A percentile compares a stretch with the other conserved stretches of the same genome.
phyloP scores from a whole-genome alignment of 768 basidiomycete species.

The Lactarius hatsudake region DNA sequence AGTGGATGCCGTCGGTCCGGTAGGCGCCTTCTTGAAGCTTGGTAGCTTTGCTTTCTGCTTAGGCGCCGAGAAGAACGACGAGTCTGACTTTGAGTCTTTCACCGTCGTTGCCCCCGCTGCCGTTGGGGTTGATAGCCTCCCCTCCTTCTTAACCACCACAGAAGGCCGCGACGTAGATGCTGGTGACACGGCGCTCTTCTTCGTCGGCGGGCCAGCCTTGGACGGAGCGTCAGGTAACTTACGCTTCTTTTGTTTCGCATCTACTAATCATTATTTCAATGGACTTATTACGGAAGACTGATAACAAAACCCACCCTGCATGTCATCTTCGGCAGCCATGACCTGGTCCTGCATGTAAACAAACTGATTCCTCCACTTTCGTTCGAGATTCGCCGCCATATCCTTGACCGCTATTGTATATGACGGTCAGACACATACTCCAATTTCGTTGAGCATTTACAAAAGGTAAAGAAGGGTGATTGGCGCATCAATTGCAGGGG shows the following conservation, averaged over 20 bases:
- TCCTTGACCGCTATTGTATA: conserved; percentile 80
- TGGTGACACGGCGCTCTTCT: conserved; percentile 59
- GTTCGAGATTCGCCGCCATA: conserved; percentile 86
- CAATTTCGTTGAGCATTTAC: conserved; percentile 12
- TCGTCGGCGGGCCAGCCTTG: conserved; percentile 52
- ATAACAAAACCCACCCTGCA: conserved; percentile 73
- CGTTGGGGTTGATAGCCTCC: conserved; percentile 34
- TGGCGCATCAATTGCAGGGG: conserved; percentile 12
- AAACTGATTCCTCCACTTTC: conserved; percentile 73
- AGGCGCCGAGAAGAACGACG: conserved; percentile 84
- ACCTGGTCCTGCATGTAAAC: conserved; percentile 43
- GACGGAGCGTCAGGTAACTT: conserved; percentile 56
- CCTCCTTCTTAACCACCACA: conserved; percentile 58
- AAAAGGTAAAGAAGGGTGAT: conserved; percentile 3
- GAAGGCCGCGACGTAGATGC: conserved; percentile 40
- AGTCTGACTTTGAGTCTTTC: conserved; percentile 82
- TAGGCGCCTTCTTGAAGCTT: conserved; percentile 77
- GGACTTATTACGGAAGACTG: neutral
- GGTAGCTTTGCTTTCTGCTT: conserved; percentile 83
- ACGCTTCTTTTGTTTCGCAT: conserved; percentile 61
- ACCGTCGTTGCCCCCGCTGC: conserved; percentile 32
- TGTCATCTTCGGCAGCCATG: conserved; percentile 35
- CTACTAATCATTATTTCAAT: conserved; percentile 30
- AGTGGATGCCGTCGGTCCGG: conserved; percentile 29
- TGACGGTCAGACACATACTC: conserved; percentile 63